These are phyloP conservation scores for Eimeria zaria DNA, from an alignment of 169 alveolate genomes.

Conservation along the genomic window DNA sequence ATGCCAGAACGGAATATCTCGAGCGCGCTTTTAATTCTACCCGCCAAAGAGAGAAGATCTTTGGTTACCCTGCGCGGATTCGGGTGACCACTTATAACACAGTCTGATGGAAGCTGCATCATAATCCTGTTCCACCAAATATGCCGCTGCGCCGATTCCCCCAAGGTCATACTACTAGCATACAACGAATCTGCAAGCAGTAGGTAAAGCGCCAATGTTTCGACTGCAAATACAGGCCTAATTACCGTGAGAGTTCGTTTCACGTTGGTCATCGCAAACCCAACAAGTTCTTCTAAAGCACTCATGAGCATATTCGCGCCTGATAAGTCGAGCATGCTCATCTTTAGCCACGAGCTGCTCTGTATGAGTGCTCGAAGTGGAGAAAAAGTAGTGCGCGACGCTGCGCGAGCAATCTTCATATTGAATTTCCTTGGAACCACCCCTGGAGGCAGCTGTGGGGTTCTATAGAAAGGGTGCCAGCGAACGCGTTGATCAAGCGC, in stretches of 20 bases:
- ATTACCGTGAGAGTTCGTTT: background rate
- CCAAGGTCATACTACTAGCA: conserved; percentile 13
- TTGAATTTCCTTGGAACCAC: conserved; percentile 13
- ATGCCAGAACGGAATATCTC: conserved; percentile 5
- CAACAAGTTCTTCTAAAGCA: background rate
- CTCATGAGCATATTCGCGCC: background rate
- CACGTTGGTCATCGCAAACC: background rate
- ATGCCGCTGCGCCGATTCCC: background rate
- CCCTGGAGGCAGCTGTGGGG: background rate
- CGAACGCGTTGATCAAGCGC: background rate
- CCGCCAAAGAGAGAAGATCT: background rate
- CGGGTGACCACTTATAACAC: background rate
- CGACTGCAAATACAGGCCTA: background rate
- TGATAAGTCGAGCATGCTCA: background rate
- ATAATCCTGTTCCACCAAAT: conserved; percentile 2
- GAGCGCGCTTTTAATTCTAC: background rate
- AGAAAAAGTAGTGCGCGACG: background rate
- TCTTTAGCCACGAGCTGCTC: background rate
- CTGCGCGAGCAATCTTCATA: background rate
- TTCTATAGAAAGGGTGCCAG: background rate
- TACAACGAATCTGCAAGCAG: conserved; percentile 9
- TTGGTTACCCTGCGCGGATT: background rate
- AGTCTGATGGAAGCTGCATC: background rate
- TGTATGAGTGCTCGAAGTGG: background rate
- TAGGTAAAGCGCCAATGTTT: background rate